Conservation (phyloP, 805 yeast species). For the Saccharomycodes ludwigii region DNA sequence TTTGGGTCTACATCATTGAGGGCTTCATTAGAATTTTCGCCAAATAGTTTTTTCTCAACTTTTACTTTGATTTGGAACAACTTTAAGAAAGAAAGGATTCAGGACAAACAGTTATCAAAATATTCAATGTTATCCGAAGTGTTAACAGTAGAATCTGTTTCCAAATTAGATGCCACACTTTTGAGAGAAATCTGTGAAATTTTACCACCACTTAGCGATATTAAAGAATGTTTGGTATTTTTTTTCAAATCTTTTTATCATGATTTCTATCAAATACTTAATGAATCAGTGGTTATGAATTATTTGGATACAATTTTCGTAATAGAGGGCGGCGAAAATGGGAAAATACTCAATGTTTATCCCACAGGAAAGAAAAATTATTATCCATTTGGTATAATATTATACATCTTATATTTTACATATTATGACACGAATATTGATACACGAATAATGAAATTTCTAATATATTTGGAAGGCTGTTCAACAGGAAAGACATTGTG, state of each 20-base stretch:
- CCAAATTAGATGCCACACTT: neutral
- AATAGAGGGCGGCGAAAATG: slow-evolving; percentile 6
- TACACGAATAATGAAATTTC: slow-evolving; percentile 10
- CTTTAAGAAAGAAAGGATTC: slow-evolving; percentile 15
- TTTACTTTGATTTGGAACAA: slow-evolving; percentile 15
- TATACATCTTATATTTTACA: slow-evolving; percentile 13
- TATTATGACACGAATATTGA: slow-evolving; percentile 12
- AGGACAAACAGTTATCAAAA: slow-evolving; percentile 12
- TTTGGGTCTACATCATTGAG: slow-evolving; percentile 22
- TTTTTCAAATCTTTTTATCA: slow-evolving; percentile 13
- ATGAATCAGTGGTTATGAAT: slow-evolving; percentile 3
- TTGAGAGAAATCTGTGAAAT: slow-evolving; percentile 7
- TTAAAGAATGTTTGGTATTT: slow-evolving; percentile 9
- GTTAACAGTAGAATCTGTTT: slow-evolving; percentile 7
- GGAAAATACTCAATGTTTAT: slow-evolving; percentile 1
- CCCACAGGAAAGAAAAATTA: slow-evolving; percentile 13
- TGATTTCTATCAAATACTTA: slow-evolving; percentile 7
- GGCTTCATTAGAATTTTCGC: too few relatives aligned
- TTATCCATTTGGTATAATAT: slow-evolving; percentile 18
- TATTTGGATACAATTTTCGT: slow-evolving; percentile 7
- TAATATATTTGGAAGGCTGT: slow-evolving; percentile 16
- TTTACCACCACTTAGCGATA: slow-evolving; percentile 15
- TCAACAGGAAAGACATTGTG: slow-evolving; percentile 17
- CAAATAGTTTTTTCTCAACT: slow-evolving; percentile 11
- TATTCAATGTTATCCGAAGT: slow-evolving; percentile 12